Conservation (phyloP, 2,329 filamentous ascomycete genomes). For the Scortechinia acanthostroma region DNA sequence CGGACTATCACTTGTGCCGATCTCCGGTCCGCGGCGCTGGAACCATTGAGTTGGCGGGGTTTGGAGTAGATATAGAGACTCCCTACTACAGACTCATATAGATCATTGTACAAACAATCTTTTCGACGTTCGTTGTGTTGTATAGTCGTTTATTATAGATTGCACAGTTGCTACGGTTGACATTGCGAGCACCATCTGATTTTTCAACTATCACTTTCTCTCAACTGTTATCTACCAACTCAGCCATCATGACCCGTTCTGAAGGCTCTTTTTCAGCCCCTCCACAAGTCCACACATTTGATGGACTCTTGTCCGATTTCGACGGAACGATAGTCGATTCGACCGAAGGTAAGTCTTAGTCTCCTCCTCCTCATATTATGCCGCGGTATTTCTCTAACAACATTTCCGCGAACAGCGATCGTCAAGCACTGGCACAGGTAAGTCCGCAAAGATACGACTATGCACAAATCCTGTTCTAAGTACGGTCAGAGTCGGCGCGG, state of each 20-base stretch:
- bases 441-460: not conserved
- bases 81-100: too few relatives aligned
- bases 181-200: too few relatives aligned
- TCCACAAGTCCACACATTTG: not conserved
- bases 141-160: too few relatives aligned
- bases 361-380: not conserved
- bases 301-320: constrained; percentile 5
- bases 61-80: too few relatives aligned
- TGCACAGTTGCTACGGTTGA: too few relatives aligned
- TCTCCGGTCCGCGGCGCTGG: too few relatives aligned
- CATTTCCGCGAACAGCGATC: not conserved
- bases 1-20: not conserved
- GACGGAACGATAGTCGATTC: constrained; percentile 5
- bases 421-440: constrained; percentile 1
- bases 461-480: not conserved
- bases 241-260: not conserved
- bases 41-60: too few relatives aligned
- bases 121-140: too few relatives aligned
- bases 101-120: too few relatives aligned
- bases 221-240: too few relatives aligned
- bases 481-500: not conserved
- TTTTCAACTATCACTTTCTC: too few relatives aligned
- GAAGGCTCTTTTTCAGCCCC: constrained; percentile 1
- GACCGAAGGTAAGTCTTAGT: not conserved
- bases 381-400: not conserved